phyloP scores from a whole-genome alignment of 169 alveolate genomes.

The Cryptosporidium muris region DNA sequence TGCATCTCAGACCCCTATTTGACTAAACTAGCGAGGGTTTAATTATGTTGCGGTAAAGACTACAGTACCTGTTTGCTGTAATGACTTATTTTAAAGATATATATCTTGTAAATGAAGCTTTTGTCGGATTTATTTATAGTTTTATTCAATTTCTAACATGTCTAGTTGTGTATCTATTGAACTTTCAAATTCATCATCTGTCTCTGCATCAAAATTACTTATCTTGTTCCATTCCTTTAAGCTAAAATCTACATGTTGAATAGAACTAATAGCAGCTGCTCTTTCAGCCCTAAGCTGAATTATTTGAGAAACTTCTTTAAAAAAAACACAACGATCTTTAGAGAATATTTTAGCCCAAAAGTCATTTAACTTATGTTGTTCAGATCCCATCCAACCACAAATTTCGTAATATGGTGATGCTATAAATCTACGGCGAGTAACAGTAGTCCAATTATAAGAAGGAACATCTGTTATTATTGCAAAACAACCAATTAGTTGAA shows the following conservation, averaged over 20 bases:
- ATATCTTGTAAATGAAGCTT: no score
- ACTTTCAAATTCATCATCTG: constrained; percentile 7
- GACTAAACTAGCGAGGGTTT: no score
- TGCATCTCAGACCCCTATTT: no score
- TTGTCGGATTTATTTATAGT: no score
- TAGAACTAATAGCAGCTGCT: constrained; percentile 53
- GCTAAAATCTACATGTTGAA: not conserved
- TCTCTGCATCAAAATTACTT: constrained; percentile 4
- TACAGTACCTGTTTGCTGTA: no score
- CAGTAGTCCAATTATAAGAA: constrained; percentile 49
- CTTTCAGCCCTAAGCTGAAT: constrained; percentile 47
- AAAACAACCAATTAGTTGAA: constrained; percentile 11
- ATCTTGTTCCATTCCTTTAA: not conserved
- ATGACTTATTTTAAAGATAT: no score
- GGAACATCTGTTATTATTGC: constrained; percentile 53
- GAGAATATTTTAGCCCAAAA: constrained; percentile 38
- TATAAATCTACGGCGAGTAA: constrained; percentile 65
- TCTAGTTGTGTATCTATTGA: no score
- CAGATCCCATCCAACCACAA: constrained; percentile 65
- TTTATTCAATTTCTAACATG: no score
- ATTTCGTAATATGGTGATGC: constrained; percentile 62
- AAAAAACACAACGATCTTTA: constrained; percentile 34
- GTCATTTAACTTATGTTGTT: constrained; percentile 50
- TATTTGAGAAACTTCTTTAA: constrained; percentile 61
- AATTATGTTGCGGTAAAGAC: no score